Evolutionary conservation across 495 filamentous ascomycete genomes (phyloP), one percentile per base, ranked within the genome.

Genomic region (Daldinia bambusicola): DNA sequence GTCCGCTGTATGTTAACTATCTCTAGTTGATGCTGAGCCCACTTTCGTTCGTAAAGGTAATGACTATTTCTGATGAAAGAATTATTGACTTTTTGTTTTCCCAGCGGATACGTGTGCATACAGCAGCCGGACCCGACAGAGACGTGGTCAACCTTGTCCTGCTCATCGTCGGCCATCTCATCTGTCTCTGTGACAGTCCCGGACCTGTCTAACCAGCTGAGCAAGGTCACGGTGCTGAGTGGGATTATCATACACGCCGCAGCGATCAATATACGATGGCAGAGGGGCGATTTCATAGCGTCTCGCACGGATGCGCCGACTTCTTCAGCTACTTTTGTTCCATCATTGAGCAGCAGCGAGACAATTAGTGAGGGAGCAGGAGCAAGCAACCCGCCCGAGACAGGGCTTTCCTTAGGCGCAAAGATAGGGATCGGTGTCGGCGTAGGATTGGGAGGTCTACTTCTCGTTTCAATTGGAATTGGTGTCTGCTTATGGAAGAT

Each of bases 101-200:
- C 7, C 20, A 66, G 63, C 1, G 43, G 55, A 12, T 66, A 59
- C 45, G 31, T 14, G 14, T 66, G 63, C 32, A 22, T 18, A 48
- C 31, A 30, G 5, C 20, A 43, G 13, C 37, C 64, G 26, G 45
- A 45, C 1, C 14, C 36, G 9, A 61, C 56, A 22, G 48, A 55
- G n/a, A 43, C 55, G 10, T 67, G 64, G 64, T 61, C 55, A 6
- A 67, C 64, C 7, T 36, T 67, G n/a, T 67, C 48, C 2, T 67
- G 64, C 2, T 20, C 56, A 2, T 61, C 64, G 20, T 16, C 55
- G 12, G 45, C 40, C 6, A 51, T 18, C 1, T 41, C 43, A 6
- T 2, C 41, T 4, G 34, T 52, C 12, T 57, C 55, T 2, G 53
- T 58, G 6, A 65, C 62, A 13, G 43, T 48, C 1, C 43, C 43